Evolutionary conservation across 2,329 filamentous ascomycete species (phyloP).

Genomic region (Gliomastix tumulicola): DNA sequence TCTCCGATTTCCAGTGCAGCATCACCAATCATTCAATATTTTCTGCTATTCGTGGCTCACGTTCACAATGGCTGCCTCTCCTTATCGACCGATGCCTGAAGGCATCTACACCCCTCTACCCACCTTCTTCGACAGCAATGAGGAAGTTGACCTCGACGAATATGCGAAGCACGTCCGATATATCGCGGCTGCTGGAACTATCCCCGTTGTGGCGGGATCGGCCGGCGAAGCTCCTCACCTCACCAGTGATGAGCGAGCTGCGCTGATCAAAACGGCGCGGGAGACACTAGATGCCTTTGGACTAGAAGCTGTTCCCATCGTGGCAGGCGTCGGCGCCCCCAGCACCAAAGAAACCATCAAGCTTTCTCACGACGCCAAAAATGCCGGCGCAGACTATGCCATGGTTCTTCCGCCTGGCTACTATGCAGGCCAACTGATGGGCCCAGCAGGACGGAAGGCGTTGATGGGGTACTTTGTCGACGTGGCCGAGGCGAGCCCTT

Average conservation of each 20-base stretch:
- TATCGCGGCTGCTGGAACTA: background rate
- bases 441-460: constrained; percentile 6
- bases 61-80: background rate
- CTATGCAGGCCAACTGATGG: constrained; percentile 10
- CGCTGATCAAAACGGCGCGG: background rate
- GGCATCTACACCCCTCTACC: constrained; percentile 2
- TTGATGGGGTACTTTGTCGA: background rate
- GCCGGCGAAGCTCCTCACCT: background rate
- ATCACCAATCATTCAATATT: too few relatives aligned
- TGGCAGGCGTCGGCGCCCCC: background rate
- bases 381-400: background rate
- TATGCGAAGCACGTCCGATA: background rate
- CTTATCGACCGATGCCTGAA: background rate
- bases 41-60: too few relatives aligned
- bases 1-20: too few relatives aligned
- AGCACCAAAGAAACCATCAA: constrained; percentile 1
- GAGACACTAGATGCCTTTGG: background rate
- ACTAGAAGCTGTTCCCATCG: background rate
- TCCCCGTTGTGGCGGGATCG: constrained; percentile 1
- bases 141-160: background rate
- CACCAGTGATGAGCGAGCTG: background rate
- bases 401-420: constrained; percentile 1
- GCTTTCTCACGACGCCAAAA: background rate
- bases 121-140: constrained; percentile 1
- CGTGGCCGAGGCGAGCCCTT: background rate